Evolutionary conservation across 371 early-diverging fungal species (phyloP).

Genomic region (Basidiobolus meristosporus): DNA sequence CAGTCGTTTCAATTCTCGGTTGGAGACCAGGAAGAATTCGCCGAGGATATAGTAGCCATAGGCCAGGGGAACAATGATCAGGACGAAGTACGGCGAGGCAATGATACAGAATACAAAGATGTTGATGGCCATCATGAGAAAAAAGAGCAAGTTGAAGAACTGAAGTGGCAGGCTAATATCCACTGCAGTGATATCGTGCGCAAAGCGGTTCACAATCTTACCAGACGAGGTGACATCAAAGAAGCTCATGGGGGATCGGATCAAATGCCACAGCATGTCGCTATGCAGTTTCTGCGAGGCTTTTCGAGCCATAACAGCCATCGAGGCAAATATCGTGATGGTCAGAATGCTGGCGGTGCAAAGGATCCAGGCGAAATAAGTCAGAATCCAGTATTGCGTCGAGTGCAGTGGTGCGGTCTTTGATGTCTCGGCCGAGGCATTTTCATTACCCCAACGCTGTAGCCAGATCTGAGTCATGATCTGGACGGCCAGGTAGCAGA

Average conservation of each 20-base stretch:
- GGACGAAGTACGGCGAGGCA: conserved; percentile 28
- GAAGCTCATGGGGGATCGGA: conserved; percentile 56
- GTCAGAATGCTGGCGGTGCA: too few species aligned
- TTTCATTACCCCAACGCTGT: conserved; percentile 7
- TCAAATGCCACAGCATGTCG: conserved; percentile 12
- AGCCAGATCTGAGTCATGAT: conserved; percentile 5
- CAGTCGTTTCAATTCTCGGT: conserved; percentile 5
- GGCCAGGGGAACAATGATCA: conserved; percentile 13
- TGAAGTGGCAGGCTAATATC: not conserved
- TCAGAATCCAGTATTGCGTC: conserved; percentile 4
- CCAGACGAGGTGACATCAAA: conserved; percentile 73
- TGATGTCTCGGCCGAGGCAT: not conserved
- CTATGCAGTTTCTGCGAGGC: not conserved
- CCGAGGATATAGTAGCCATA: too few species aligned
- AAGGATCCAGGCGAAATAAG: conserved; percentile 6
- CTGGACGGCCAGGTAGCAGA: too few species aligned
- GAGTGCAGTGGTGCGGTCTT: not conserved
- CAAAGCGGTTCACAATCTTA: conserved; percentile 66
- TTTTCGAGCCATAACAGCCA: too few species aligned
- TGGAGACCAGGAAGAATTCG: conserved; percentile 15
- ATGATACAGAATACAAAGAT: conserved; percentile 37
- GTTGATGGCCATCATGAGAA: conserved; percentile 23
- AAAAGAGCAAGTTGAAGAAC: not conserved
- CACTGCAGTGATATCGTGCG: not conserved
- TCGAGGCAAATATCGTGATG: too few species aligned